Evolutionary conservation across 1,139 yeast genomes (phyloP).

Genomic region (Komagataea norvegica): DNA sequence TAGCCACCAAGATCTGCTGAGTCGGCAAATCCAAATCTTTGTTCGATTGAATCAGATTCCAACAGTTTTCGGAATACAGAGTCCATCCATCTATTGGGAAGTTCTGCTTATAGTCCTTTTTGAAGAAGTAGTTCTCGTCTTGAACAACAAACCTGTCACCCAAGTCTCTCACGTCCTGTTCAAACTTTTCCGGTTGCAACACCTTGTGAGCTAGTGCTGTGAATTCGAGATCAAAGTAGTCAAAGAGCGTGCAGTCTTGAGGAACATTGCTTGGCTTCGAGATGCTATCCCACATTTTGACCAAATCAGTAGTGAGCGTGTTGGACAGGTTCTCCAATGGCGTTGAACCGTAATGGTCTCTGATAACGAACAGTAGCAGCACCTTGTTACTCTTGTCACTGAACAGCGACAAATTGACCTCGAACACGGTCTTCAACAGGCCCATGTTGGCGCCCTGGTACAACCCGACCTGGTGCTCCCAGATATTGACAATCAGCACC

Average conservation of each 20-base stretch:
- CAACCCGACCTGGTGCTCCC: conserved; percentile 97
- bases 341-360: conserved; percentile 89
- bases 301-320: conserved; percentile 66
- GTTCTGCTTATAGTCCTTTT: conserved; percentile 70
- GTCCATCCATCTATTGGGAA: conserved; percentile 97
- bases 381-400: conserved; percentile 52
- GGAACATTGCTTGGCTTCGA: conserved; percentile 65
- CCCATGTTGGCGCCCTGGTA: conserved; percentile 99
- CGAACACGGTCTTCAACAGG: conserved; percentile 88
- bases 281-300: conserved; percentile 72
- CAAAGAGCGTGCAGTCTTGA: conserved; percentile 46
- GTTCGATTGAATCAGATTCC: conserved; percentile 91
- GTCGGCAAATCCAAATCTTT: conserved; percentile 95
- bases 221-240: conserved; percentile 83
- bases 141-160: conserved; percentile 46
- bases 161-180: conserved; percentile 53
- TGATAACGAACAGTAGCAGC: conserved; percentile 75
- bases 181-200: conserved; percentile 70
- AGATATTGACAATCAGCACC: conserved; percentile 81
- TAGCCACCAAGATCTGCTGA: conserved; percentile 90
- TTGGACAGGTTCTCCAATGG: conserved; percentile 68
- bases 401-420: conserved; percentile 83
- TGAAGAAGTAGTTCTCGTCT: conserved; percentile 47
- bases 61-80: conserved; percentile 81
- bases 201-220: conserved; percentile 82